These are phyloP conservation scores for Tricholoma sp. DNA, from an alignment of 768 basidiomycete species.

Conservation along the genomic window DNA sequence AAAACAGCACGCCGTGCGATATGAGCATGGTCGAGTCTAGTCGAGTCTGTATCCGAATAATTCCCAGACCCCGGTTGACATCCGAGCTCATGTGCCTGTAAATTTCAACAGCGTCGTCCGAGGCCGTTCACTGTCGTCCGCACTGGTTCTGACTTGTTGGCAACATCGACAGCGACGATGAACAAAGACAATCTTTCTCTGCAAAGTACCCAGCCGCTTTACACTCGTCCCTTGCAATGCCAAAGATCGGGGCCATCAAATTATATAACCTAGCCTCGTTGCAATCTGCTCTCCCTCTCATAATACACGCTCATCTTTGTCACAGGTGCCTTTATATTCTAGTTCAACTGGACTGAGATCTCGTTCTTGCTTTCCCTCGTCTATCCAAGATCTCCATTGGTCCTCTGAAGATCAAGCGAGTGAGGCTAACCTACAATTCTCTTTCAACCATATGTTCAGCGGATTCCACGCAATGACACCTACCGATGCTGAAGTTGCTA, in stretches of 20 bases:
- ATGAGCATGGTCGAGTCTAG: too few species aligned
- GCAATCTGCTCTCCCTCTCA: constrained; percentile 4
- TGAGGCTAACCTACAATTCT: constrained; percentile 6
- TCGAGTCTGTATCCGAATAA: too few species aligned
- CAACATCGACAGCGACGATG: neutral
- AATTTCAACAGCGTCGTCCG: too few species aligned
- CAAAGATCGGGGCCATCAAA: constrained; percentile 10
- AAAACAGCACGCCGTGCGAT: too few species aligned
- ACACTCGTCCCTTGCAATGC: constrained; percentile 11
- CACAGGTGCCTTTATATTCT: constrained; percentile 5
- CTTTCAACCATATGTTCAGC: constrained; percentile 47
- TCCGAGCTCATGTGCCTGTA: too few species aligned
- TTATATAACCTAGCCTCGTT: constrained; percentile 21
- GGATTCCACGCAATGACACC: constrained; percentile 58
- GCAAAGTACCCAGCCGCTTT: constrained; percentile 5
- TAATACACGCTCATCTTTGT: constrained; percentile 11
- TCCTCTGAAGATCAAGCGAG: neutral
- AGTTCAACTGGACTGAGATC: neutral
- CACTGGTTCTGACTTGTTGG: neutral
- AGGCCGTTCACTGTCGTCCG: too few species aligned
- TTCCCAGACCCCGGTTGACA: too few species aligned
- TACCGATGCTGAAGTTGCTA: constrained; percentile 69
- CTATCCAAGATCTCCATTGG: neutral
- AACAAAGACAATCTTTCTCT: neutral
- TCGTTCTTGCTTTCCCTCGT: neutral